Percentiles rank a stretch among this genome's conserved stretches.
Conservation (phyloP, 1,284 basidiomycete species). For the Microstroma glucosiphilum region DNA sequence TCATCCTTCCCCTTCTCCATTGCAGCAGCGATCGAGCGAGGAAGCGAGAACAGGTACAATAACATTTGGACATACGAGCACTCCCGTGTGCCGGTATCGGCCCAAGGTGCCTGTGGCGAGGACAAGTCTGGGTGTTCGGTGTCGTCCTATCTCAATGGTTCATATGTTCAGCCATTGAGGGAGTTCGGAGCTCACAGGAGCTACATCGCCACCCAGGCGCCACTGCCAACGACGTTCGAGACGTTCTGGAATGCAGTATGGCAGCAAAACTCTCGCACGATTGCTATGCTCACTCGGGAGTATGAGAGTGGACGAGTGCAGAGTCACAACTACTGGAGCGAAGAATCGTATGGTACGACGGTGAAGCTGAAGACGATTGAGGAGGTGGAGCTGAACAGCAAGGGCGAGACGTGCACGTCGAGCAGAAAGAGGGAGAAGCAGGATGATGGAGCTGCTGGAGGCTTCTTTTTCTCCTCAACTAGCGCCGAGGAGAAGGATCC, state of each 20-base stretch:
- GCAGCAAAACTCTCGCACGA: conserved; percentile 57
- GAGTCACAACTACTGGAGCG: conserved; percentile 85
- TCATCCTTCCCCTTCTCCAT: conserved; percentile 77
- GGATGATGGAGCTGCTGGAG: conserved; percentile 13
- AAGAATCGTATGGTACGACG: conserved; percentile 63
- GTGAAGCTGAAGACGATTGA: conserved; percentile 29
- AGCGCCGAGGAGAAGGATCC: conserved; percentile 1
- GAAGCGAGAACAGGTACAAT: conserved; percentile 75
- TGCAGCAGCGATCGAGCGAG: conserved; percentile 89
- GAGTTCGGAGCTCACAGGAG: conserved; percentile 51
- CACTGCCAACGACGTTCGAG: conserved; percentile 76
- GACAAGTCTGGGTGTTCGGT: conserved; percentile 13
- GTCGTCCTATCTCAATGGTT: conserved; percentile 45
- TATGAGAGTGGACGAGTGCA: conserved; percentile 81
- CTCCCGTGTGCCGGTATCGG: conserved; percentile 50
- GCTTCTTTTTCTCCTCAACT: conserved; percentile 16
- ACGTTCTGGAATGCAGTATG: conserved; percentile 81
- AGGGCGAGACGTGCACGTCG: conserved; percentile 8
- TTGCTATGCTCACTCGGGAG: conserved; percentile 77
- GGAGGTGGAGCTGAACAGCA: conserved; percentile 21
- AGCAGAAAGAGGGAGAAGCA: conserved; percentile 4
- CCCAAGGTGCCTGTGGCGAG: not conserved
- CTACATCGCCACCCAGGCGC: conserved; percentile 95
- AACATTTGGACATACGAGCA: conserved; percentile 97
- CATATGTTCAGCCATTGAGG: conserved; percentile 34